phyloP scores from a whole-genome alignment of 352 stramenopile genomes.

The Pythium rishiriense region DNA sequence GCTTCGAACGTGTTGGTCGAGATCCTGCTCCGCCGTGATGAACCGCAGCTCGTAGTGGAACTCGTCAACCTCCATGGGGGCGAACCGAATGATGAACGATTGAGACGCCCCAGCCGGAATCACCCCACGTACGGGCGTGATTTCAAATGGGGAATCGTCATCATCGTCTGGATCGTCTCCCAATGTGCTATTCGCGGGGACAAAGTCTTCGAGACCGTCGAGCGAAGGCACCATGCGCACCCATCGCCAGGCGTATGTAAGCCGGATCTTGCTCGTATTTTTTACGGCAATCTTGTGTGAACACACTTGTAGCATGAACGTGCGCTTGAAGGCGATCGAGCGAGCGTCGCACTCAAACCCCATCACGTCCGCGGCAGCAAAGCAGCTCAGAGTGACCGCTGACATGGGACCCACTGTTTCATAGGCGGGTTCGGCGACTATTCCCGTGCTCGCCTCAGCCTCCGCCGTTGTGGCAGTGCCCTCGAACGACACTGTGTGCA shows the following conservation, averaged over 20 bases:
- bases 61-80: constrained; percentile 90
- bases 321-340: constrained; percentile 70
- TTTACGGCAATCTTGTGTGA: constrained; percentile 63
- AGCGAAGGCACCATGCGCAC: constrained; percentile 27
- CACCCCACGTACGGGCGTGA: constrained; percentile 60
- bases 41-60: constrained; percentile 74
- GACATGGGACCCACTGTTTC: constrained; percentile 39
- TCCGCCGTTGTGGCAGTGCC: constrained; percentile 21
- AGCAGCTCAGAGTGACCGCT: constrained; percentile 53
- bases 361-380: constrained; percentile 62
- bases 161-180: constrained; percentile 26
- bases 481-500: constrained; percentile 57
- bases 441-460: constrained; percentile 14
- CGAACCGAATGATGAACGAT: constrained; percentile 86
- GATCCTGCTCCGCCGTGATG: constrained; percentile 19
- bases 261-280: constrained; percentile 73
- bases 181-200: constrained; percentile 6
- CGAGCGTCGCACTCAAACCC: constrained; percentile 62
- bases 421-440: constrained; percentile 46
- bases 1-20: not conserved
- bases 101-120: constrained; percentile 63
- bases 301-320: constrained; percentile 88
- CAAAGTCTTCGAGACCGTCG: constrained; percentile 8
- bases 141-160: constrained; percentile 85
- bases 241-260: constrained; percentile 66